These are phyloP conservation scores for Stephanodiscus minutulus DNA, from an alignment of 108 stramenopile species.

Conservation along the genomic window DNA sequence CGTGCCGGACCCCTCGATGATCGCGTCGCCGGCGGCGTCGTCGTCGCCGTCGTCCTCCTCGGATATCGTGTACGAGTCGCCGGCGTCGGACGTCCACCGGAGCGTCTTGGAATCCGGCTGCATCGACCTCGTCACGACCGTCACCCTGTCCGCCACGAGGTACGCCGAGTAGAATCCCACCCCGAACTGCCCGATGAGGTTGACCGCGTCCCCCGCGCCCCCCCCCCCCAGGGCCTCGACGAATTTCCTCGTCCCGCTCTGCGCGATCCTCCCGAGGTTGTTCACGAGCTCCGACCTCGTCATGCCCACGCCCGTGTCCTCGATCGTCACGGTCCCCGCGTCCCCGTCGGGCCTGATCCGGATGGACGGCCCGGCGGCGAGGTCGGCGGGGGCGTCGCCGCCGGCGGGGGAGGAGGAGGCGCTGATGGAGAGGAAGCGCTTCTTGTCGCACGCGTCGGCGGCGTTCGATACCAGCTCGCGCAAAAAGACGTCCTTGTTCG, in stretches of 20 bases:
- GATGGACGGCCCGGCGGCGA: constrained; percentile 65
- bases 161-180: constrained; percentile 99
- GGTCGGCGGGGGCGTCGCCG: too few species aligned
- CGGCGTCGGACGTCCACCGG: constrained; percentile 81
- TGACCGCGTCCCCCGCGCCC: constrained; percentile 70
- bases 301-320: constrained; percentile 97
- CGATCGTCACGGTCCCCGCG: constrained; percentile 86
- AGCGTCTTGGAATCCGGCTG: constrained; percentile 61
- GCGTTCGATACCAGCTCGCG: constrained; percentile 93
- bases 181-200: constrained; percentile 98
- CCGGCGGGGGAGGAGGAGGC: constrained; percentile 23
- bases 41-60: constrained; percentile 58
- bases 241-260: constrained; percentile 88
- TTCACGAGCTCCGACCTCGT: constrained; percentile 92
- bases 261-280: constrained; percentile 96
- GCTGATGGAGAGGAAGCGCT: constrained; percentile 91
- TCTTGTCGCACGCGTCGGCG: constrained; percentile 98
- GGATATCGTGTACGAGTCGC: constrained; percentile 70
- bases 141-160: constrained; percentile 94
- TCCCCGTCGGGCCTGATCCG: constrained; percentile 71
- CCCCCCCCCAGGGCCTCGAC: constrained; percentile 86
- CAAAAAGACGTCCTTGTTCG: constrained; percentile 79
- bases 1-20: constrained; percentile 82
- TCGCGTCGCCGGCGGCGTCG: too few species aligned
- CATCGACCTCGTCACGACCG: constrained; percentile 91